These are phyloP conservation scores for Yamadazyma songkhlaensis DNA, from an alignment of 1,139 yeast species.

Conservation along the genomic window DNA sequence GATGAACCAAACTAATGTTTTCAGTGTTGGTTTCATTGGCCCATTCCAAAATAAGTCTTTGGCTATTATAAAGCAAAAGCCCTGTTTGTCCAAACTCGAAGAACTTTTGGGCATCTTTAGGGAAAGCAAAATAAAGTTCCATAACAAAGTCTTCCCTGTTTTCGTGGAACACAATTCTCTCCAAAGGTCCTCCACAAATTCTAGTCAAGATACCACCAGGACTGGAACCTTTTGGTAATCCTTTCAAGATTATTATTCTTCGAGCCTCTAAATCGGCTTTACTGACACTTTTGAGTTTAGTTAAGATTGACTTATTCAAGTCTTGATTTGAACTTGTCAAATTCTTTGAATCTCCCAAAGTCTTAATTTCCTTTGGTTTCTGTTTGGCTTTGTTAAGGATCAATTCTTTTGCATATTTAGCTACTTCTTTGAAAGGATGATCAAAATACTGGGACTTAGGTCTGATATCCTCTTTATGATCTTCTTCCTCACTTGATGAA, in stretches of 20 bases:
- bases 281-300: conserved; percentile 1
- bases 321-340: conserved; percentile 2
- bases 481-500: neutral
- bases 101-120: conserved; percentile 57
- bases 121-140: conserved; percentile 53
- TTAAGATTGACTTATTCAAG: neutral
- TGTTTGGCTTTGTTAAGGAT: neutral
- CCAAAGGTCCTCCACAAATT: conserved; percentile 74
- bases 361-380: neutral
- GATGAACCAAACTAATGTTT: conserved; percentile 25
- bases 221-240: conserved; percentile 28
- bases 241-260: conserved; percentile 19
- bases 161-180: conserved; percentile 37
- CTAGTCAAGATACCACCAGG: conserved; percentile 53
- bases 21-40: conserved; percentile 25
- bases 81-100: conserved; percentile 53
- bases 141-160: conserved; percentile 18
- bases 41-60: conserved; percentile 42
- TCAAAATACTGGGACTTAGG: neutral
- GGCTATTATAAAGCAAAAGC: conserved; percentile 62
- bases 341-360: neutral
- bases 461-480: neutral
- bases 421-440: neutral
- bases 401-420: neutral
- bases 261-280: conserved; percentile 6